Conservation (phyloP, 2,329 filamentous ascomycete genomes). For the Penicillium sp. region DNA sequence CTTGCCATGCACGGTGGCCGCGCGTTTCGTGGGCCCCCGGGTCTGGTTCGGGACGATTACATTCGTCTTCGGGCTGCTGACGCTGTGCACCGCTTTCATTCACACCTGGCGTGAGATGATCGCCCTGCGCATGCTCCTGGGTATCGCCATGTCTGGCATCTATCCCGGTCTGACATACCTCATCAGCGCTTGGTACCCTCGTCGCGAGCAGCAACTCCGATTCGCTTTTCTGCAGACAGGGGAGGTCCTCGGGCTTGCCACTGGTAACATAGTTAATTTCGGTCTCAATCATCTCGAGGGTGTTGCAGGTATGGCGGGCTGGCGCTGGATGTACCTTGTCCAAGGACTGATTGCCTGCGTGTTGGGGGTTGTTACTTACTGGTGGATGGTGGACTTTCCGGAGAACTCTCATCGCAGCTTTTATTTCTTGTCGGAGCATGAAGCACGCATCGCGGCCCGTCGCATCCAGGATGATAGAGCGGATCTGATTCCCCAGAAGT, state of each 20-base stretch:
- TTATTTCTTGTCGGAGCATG: constrained; percentile 54
- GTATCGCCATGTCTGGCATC: constrained; percentile 55
- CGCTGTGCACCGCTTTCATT: constrained; percentile 64
- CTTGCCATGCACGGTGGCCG: constrained; percentile 62
- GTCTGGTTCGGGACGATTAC: constrained; percentile 60
- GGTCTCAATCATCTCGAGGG: constrained; percentile 62
- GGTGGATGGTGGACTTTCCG: constrained; percentile 68
- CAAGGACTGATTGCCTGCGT: constrained; percentile 59
- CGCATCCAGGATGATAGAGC: constrained; percentile 59
- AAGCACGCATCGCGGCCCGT: constrained; percentile 53
- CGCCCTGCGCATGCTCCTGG: constrained; percentile 60
- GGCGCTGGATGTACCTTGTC: constrained; percentile 67
- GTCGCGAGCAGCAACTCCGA: constrained; percentile 61
- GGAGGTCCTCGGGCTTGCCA: constrained; percentile 62
- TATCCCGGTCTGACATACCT: constrained; percentile 45
- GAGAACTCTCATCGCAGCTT: constrained; percentile 56
- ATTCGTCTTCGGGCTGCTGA: constrained; percentile 59
- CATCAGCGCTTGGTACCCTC: constrained; percentile 57
- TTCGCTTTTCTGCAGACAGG: constrained; percentile 63
- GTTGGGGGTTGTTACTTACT: constrained; percentile 59
- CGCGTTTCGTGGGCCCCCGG: constrained; percentile 61
- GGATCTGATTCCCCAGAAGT: constrained; percentile 55
- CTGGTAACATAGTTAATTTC: constrained; percentile 64
- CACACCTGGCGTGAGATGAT: constrained; percentile 67
- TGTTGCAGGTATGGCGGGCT: constrained; percentile 53